Conservation (phyloP, 2,329 filamentous ascomycete genomes). For the Phyllosticta ampelicida region DNA sequence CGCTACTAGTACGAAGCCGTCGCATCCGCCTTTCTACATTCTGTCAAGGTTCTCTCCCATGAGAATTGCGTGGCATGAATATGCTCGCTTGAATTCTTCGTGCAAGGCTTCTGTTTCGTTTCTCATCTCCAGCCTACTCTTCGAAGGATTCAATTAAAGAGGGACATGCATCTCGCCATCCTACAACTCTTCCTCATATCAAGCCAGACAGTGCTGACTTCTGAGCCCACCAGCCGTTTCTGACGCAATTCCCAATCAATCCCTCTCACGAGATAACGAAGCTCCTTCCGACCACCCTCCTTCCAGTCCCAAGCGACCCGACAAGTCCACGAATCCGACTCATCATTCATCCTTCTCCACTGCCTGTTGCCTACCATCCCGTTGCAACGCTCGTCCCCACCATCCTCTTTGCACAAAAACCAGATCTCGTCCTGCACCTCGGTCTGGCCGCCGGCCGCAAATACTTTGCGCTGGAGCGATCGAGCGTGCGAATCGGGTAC, state of each 20-base stretch:
- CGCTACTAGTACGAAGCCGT: not conserved
- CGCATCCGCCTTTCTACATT: not conserved
- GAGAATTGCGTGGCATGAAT: not conserved
- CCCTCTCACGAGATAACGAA: constrained; percentile 71
- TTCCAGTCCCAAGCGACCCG: constrained; percentile 7
- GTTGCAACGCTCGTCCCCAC: constrained; percentile 54
- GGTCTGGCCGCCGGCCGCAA: constrained; percentile 59
- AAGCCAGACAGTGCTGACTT: not conserved
- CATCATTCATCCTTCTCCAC: constrained; percentile 52
- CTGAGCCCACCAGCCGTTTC: constrained; percentile 54
- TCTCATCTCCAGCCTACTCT: not conserved
- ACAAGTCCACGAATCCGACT: constrained; percentile 40
- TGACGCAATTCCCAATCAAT: constrained; percentile 56
- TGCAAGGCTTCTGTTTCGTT: no score
- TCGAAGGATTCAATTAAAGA: not conserved
- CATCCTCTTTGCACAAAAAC: constrained; percentile 42
- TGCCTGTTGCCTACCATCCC: constrained; percentile 60
- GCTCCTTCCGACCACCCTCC: constrained; percentile 39
- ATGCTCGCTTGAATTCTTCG: no score
- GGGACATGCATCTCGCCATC: not conserved
- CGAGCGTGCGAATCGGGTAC: constrained; percentile 64
- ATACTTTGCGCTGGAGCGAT: constrained; percentile 61
- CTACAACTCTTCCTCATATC: not conserved
- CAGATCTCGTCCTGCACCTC: constrained; percentile 63
- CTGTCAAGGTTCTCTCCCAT: not conserved